These are phyloP conservation scores for Ceratobasidium sp. DNA, from an alignment of 1,284 basidiomycete genomes.

Conservation along the genomic window DNA sequence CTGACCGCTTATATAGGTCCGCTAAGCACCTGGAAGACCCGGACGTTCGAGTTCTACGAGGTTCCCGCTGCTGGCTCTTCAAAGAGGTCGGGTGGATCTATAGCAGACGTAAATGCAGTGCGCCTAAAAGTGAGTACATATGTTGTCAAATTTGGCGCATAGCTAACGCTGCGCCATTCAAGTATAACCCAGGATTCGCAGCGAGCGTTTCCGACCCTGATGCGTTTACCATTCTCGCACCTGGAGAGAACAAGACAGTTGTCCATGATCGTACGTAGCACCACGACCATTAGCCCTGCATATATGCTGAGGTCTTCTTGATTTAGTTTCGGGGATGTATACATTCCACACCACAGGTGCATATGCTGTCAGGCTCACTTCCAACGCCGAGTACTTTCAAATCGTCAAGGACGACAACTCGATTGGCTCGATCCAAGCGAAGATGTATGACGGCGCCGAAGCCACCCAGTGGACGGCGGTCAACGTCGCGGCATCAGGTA, in stretches of 20 bases:
- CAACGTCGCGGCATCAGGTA: slow-evolving; percentile 15
- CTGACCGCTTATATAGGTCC: slow-evolving; percentile 7
- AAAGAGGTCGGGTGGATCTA: slow-evolving; percentile 19
- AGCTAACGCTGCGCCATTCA: not conserved
- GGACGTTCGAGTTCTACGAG: slow-evolving; percentile 37
- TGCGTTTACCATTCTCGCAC: slow-evolving; percentile 33
- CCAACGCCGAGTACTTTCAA: slow-evolving; percentile 37
- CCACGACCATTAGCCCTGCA: too few species aligned
- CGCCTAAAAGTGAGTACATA: slow-evolving; percentile 18
- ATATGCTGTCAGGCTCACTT: slow-evolving; percentile 30
- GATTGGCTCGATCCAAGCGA: slow-evolving; percentile 36
- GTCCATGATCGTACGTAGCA: slow-evolving; percentile 43
- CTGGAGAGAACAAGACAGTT: slow-evolving; percentile 44
- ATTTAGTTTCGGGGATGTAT: slow-evolving; percentile 45
- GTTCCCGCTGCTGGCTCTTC: slow-evolving; percentile 9
- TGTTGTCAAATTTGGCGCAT: not conserved
- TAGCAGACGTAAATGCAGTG: slow-evolving; percentile 31
- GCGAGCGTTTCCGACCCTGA: slow-evolving; percentile 34
- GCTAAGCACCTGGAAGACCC: slow-evolving; percentile 45
- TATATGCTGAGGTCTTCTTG: not conserved
- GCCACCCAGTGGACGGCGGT: slow-evolving; percentile 36
- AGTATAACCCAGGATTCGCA: slow-evolving; percentile 27
- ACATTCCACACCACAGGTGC: slow-evolving; percentile 33
- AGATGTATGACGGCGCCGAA: slow-evolving; percentile 30
- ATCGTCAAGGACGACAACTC: slow-evolving; percentile 31